A percentile compares a stretch with the other conserved stretches of the same genome.
phyloP scores from a whole-genome alignment of 306 rosid species.

The Fragaria iinumae region DNA sequence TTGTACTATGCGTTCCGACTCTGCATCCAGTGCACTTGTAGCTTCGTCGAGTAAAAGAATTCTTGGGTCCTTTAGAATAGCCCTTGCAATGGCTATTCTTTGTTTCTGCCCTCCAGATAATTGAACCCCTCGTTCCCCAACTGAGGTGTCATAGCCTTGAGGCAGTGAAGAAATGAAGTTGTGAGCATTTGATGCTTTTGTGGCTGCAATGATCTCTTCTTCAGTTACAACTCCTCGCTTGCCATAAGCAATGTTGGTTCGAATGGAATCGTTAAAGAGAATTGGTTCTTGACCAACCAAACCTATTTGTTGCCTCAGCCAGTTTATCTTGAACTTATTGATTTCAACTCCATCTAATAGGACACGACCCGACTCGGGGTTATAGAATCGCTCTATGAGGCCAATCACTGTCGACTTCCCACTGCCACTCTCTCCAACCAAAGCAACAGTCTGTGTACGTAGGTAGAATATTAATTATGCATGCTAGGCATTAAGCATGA shows the following conservation, averaged over 20 bases:
- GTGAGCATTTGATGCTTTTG: constrained; percentile 75
- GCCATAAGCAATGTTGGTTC: constrained; percentile 73
- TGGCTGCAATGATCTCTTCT: constrained; percentile 72
- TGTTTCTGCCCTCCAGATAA: constrained; percentile 93
- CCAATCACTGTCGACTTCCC: constrained; percentile 85
- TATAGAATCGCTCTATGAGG: constrained; percentile 75
- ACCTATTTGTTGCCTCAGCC: constrained; percentile 89
- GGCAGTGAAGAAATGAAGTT: constrained; percentile 64
- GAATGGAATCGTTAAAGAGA: constrained; percentile 79
- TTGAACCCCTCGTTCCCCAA: constrained; percentile 86
- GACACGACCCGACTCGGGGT: constrained; percentile 57
- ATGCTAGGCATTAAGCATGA: background rate
- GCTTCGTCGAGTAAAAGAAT: constrained; percentile 88
- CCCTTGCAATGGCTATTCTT: constrained; percentile 85
- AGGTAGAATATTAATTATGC: background rate
- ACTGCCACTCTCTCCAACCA: constrained; percentile 95
- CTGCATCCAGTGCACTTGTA: constrained; percentile 87
- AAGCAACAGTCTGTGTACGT: constrained; percentile 62
- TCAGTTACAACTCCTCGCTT: constrained; percentile 50
- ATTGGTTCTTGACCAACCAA: constrained; percentile 91
- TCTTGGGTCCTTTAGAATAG: constrained; percentile 72
- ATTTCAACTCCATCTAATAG: constrained; percentile 62
- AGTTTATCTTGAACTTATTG: constrained; percentile 46
- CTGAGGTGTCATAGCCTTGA: constrained; percentile 59
- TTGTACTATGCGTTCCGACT: constrained; percentile 78